Percentiles rank a stretch among this genome's conserved stretches.
Evolutionary conservation across 2,329 filamentous ascomycete genomes (phyloP).

Genomic region (Seiridium unicorne): DNA sequence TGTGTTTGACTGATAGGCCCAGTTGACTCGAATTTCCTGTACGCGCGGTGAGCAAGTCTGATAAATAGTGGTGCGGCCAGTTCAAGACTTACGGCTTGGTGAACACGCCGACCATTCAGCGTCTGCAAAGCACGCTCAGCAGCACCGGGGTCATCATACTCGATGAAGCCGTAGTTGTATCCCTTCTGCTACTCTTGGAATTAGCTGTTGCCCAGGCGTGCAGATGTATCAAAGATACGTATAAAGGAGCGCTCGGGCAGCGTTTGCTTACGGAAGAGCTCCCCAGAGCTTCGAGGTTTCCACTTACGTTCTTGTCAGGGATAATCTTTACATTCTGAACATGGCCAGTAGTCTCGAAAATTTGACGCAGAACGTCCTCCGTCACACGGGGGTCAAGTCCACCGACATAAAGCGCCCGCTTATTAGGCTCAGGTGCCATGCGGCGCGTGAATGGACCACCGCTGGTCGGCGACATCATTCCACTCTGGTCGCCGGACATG

Average conservation of each 20-base stretch:
- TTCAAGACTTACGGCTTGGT: conserved; percentile 76
- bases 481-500: conserved; percentile 64
- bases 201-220: not conserved
- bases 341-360: conserved; percentile 98
- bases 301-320: conserved; percentile 96
- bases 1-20: conserved; percentile 97
- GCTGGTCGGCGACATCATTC: conserved; percentile 82
- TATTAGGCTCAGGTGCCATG: conserved; percentile 96
- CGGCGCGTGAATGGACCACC: conserved; percentile 80
- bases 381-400: conserved; percentile 93
- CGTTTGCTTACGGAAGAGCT: too few relatives aligned
- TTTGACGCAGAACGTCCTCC: conserved; percentile 93
- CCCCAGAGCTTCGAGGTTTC: not conserved
- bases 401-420: conserved; percentile 93
- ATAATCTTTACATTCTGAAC: conserved; percentile 99
- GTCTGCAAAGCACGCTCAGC: conserved; percentile 97
- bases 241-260: too few relatives aligned
- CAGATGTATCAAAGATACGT: too few relatives aligned
- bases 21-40: conserved; percentile 98
- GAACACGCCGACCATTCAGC: conserved; percentile 89
- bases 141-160: conserved; percentile 96
- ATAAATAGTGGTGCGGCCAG: not conserved
- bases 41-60: not conserved
- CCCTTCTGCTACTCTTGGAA: conserved; percentile 74
- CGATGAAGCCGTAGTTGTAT: conserved; percentile 98